Evolutionary conservation across 2,329 filamentous ascomycete species (phyloP).

Genomic region (Aspergillus sclerotialis): DNA sequence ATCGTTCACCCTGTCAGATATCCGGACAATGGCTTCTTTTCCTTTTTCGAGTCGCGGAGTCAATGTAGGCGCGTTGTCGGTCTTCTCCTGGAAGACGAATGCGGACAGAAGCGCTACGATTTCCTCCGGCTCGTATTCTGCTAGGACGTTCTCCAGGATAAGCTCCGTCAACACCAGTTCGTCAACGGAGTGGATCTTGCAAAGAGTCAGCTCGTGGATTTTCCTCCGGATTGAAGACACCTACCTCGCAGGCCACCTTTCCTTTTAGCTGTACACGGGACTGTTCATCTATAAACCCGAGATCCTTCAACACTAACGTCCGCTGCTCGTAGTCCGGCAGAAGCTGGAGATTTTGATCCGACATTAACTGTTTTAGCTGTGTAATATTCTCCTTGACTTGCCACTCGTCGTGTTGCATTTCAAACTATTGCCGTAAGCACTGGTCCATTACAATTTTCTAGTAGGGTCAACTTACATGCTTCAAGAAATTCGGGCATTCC

Average conservation of each 20-base stretch:
- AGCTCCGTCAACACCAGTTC: constrained; percentile 94
- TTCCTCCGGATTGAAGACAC: constrained; percentile 5
- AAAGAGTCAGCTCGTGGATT: constrained; percentile 5
- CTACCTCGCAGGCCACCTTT: constrained; percentile 87
- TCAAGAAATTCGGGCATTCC: constrained; percentile 70
- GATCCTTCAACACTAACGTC: constrained; percentile 81
- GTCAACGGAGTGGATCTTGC: constrained; percentile 81
- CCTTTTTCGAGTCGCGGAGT: constrained; percentile 76
- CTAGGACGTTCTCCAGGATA: constrained; percentile 92
- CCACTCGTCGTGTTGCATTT: constrained; percentile 96
- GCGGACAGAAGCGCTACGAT: constrained; percentile 89
- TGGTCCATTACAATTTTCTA: neutral
- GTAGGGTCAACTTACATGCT: constrained; percentile 62
- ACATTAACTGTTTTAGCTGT: constrained; percentile 79
- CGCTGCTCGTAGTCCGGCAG: constrained; percentile 96
- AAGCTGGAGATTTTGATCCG: constrained; percentile 91
- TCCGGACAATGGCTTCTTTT: constrained; percentile 76
- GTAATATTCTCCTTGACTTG: constrained; percentile 89
- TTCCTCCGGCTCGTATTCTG: constrained; percentile 90
- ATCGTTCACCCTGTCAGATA: constrained; percentile 86
- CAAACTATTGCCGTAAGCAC: constrained; percentile 54
- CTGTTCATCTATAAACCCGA: constrained; percentile 83
- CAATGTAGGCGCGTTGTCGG: constrained; percentile 69
- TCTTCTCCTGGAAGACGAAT: constrained; percentile 98
- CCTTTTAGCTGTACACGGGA: constrained; percentile 91